Evolutionary conservation across 2,329 filamentous ascomycete genomes (phyloP).

Genomic region (Nemania diffusa): DNA sequence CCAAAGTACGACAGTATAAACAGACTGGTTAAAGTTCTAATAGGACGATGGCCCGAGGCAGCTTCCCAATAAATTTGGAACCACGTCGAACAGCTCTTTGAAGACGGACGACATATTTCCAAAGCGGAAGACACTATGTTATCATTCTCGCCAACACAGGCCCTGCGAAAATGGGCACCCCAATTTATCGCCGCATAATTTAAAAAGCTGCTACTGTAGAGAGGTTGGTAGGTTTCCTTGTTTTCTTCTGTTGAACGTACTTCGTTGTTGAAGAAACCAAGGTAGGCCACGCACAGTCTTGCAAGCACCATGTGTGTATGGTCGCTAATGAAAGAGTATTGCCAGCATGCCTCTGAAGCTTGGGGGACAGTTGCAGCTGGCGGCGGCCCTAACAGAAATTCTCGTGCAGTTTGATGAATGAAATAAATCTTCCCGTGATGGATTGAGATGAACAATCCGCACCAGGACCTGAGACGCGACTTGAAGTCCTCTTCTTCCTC

Average conservation of each 20-base stretch:
- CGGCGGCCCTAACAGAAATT: conserved; percentile 19
- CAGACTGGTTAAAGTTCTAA: not conserved
- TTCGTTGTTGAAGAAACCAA: conserved; percentile 13
- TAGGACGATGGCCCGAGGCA: rapidly evolving
- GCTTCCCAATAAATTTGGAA: not conserved
- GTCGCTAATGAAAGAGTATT: conserved; percentile 22
- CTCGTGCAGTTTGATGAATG: conserved; percentile 31
- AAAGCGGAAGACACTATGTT: conserved; percentile 3
- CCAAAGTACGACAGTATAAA: conserved; percentile 9
- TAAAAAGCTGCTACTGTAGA: not conserved
- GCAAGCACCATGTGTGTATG: conserved; percentile 22
- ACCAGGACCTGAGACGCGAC: conserved; percentile 12
- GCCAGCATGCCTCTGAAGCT: conserved; percentile 6
- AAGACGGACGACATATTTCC: conserved; percentile 12
- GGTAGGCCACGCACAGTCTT: conserved; percentile 20
- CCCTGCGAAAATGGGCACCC: conserved; percentile 19
- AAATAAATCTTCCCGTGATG: conserved; percentile 28
- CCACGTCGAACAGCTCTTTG: conserved; percentile 4
- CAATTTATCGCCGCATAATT: conserved; percentile 19
- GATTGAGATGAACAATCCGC: conserved; percentile 31
- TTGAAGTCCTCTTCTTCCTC: conserved; percentile 26
- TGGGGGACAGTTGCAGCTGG: not conserved
- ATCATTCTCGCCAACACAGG: conserved; percentile 1
- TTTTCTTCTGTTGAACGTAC: not conserved
- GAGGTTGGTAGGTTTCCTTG: no score